Percentiles rank a stretch among this genome's conserved stretches.
These are phyloP conservation scores for Citrus sinensis DNA, from an alignment of 345 rosid genomes.

Conservation along the genomic window DVS_A1.0 CM039163.1:47418501-47419000, in stretches of 20 bases:
- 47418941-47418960: slow-evolving; percentile 68
- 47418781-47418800: slow-evolving; percentile 1
- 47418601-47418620: slow-evolving; percentile 1
- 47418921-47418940: slow-evolving; percentile 68
- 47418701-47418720: slow-evolving; percentile 72
- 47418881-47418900: not conserved
- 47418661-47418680: slow-evolving; percentile 72
- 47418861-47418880: not conserved
- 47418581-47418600: not conserved
- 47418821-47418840: not conserved
- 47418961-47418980: slow-evolving; percentile 43
- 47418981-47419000: not conserved
- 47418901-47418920: slow-evolving; percentile 50
- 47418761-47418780: not conserved
- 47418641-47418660: slow-evolving; percentile 74
- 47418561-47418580: not conserved
- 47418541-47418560: not conserved
- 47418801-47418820: not conserved
- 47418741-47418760: slow-evolving; percentile 37
- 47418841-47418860: not conserved
- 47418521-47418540: not conserved
- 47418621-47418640: slow-evolving; percentile 47
- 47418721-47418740: slow-evolving; percentile 66
- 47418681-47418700: slow-evolving; percentile 61
- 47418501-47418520: not conserved